Evolutionary conservation across 1,284 basidiomycete species (phyloP), one percentile per base, ranked within the genome.

Genomic region (Tylopilus orsonianus): DNA sequence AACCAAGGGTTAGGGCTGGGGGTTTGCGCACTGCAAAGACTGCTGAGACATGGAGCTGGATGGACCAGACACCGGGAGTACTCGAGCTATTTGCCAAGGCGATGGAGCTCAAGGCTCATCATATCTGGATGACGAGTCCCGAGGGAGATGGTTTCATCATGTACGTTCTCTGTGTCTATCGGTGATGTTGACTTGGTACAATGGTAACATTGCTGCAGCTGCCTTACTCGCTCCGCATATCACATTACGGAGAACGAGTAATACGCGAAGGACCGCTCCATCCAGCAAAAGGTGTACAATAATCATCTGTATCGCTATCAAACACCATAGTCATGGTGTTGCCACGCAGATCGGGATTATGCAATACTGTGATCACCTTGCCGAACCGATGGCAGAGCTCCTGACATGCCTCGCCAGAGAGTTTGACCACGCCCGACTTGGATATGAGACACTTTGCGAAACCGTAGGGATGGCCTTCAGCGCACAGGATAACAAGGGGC

Each of bases 361-460:
- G 13, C 93, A 96, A 52, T 97, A 96, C 69, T 93, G 87, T 60
- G 96, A 99, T 60, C 95, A 98, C 65, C 80, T 97, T 23, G 83
- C 90, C 0, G 95, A 98, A 62, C 86, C 89, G 0, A 91, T 97
- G 86, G 95, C 95, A 0, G 94, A 98, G 58, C 85, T 93, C 30
- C 78, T 98, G 8, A 78, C 82, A 26, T 73, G 89, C 37, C 78
- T 98, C 38, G 81, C 87, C 14, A 86, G 86, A 56, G 90, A 97
- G 49, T 98, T 90, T 61, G 94, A 97, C 68, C 85, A 94, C 58
- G 75, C 85, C 4, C 91, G 95, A 64, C 79, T 98, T 6, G 90
- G 87, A 0, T 95, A 98, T 58, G 93, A 97, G 55, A 79, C 98
- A 27, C 74, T 98, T 12, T 79, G 91, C 18, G 91, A 96, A 59